phyloP scores from a whole-genome alignment of 192 early-diverging fungal species.

The Entomortierella chlamydospora region DNA sequence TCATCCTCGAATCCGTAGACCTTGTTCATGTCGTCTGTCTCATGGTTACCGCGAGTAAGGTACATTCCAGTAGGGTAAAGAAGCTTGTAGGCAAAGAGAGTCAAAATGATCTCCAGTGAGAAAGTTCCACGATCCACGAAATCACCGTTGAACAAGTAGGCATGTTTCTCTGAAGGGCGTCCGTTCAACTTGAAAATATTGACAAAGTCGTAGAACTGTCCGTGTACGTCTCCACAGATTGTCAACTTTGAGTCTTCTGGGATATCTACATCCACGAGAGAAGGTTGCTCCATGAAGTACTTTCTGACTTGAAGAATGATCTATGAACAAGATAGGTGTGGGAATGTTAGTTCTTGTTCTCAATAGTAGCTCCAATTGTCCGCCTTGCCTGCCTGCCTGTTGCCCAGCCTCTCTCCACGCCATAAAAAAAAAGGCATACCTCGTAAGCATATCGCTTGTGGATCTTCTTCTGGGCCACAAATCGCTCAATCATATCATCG shows the following conservation, averaged over 20 bases:
- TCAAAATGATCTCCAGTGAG: constrained; percentile 94
- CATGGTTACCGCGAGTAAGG: constrained; percentile 97
- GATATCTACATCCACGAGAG: constrained; percentile 88
- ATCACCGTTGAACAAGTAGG: constrained; percentile 97
- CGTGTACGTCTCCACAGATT: constrained; percentile 98
- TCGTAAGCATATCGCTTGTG: constrained; percentile 90
- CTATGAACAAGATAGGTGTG: constrained; percentile 18
- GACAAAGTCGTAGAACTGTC: constrained; percentile 97
- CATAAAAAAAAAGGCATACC: constrained; percentile 51
- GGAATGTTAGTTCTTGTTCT: neutral
- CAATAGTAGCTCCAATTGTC: neutral
- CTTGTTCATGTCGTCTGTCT: constrained; percentile 99
- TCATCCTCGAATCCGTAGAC: constrained; percentile 99
- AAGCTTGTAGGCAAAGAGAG: constrained; percentile 91
- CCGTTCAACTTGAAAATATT: constrained; percentile 97
- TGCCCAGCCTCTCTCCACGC: too few species aligned
- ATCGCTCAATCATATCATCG: constrained; percentile 76
- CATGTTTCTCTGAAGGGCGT: constrained; percentile 81
- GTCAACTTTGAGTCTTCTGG: constrained; percentile 82
- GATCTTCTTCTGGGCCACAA: constrained; percentile 91
- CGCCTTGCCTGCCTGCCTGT: too few species aligned
- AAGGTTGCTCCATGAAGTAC: constrained; percentile 78
- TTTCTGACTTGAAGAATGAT: constrained; percentile 84
- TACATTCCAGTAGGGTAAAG: constrained; percentile 88
- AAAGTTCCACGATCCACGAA: constrained; percentile 99